These are phyloP conservation scores for Leccinum proliferum DNA, from an alignment of 1,284 basidiomycete genomes.

Conservation along the genomic window DNA sequence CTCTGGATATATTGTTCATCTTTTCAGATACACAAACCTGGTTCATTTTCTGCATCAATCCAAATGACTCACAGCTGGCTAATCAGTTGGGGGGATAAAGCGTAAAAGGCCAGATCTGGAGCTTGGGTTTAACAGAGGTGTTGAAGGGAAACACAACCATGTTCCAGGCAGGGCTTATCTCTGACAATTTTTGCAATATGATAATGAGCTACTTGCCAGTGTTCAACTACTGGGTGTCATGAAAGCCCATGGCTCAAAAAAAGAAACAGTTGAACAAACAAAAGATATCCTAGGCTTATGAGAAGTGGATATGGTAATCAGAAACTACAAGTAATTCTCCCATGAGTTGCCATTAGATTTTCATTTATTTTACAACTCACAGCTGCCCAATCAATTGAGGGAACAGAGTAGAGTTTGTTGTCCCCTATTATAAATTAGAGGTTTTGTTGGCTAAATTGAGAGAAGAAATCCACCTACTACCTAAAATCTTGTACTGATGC, in stretches of 20 bases:
- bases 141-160: constrained; percentile 60
- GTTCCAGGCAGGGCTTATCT: constrained; percentile 85
- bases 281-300: constrained; percentile 60
- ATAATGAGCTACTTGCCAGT: constrained; percentile 2
- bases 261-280: constrained; percentile 32
- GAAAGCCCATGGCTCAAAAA: constrained; percentile 47
- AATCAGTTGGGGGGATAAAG: constrained; percentile 91
- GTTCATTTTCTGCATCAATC: too few species aligned
- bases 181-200: constrained; percentile 84
- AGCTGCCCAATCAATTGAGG: too few species aligned
- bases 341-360: too few species aligned
- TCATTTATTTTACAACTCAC: too few species aligned
- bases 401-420: too few species aligned
- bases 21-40: too few species aligned
- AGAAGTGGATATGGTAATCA: constrained; percentile 76
- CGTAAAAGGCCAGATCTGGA: constrained; percentile 89
- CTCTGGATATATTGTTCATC: too few species aligned
- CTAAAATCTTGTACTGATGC: too few species aligned
- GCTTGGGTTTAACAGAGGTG: constrained; percentile 77
- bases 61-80: constrained; percentile 63
- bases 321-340: constrained; percentile 54
- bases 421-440: too few species aligned
- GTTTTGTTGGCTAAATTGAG: too few species aligned
- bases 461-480: too few species aligned
- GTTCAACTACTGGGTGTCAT: constrained; percentile 16